phyloP scores from a whole-genome alignment of 1,284 basidiomycete genomes.

The Limonomyces culmigenus region DNA sequence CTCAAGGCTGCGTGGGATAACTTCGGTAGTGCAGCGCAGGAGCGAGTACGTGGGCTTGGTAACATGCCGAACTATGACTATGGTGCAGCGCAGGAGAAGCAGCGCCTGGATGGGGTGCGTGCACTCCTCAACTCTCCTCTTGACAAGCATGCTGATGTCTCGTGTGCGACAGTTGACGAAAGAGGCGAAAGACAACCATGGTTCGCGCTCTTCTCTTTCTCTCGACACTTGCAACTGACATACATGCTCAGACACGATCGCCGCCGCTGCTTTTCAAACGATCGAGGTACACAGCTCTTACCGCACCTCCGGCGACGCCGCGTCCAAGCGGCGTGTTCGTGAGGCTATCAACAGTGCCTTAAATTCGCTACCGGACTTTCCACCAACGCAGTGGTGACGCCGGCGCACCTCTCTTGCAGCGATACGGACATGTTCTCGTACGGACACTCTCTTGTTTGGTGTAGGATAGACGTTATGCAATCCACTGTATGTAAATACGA shows the following conservation, averaged over 20 bases:
- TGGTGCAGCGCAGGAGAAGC: constrained; percentile 1
- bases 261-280: constrained; percentile 20
- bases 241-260: constrained; percentile 17
- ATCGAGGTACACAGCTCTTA: constrained; percentile 18
- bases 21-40: not conserved
- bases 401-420: too few species aligned
- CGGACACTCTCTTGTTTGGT: too few species aligned
- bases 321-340: constrained; percentile 20
- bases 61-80: not conserved
- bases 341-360: constrained; percentile 22
- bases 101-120: constrained; percentile 2
- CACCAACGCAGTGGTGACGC: constrained; percentile 8
- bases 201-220: constrained; percentile 9
- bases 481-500: too few species aligned
- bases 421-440: too few species aligned
- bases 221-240: not conserved
- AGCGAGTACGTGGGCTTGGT: not conserved
- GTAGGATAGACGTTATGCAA: too few species aligned
- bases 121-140: not conserved
- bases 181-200: constrained; percentile 16
- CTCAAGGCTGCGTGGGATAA: constrained; percentile 2
- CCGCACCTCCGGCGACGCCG: constrained; percentile 20
- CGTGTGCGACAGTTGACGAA: constrained; percentile 18
- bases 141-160: not conserved
- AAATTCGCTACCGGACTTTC: constrained; percentile 19